A percentile compares a stretch with the other conserved stretches of the same genome.
phyloP scores from a whole-genome alignment of 2,329 filamentous ascomycete species.

The Ceratocystis smalleyi region DNA sequence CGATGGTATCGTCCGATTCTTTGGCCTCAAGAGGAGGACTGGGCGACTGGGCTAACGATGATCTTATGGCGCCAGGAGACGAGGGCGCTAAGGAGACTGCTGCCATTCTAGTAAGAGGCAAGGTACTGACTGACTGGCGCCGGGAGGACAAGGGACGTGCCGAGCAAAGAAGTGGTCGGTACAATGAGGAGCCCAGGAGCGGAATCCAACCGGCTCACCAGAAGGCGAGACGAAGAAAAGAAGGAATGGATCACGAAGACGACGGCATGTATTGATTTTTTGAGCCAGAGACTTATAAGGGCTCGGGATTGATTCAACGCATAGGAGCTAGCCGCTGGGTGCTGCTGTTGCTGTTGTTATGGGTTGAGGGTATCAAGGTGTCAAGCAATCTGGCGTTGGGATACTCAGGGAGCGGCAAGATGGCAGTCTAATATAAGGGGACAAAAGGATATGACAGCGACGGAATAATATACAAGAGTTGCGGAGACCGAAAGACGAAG shows the following conservation, averaged over 20 bases:
- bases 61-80: slow-evolving; percentile 25
- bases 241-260: neutral
- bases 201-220: neutral
- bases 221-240: neutral
- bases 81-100: neutral
- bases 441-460: neutral
- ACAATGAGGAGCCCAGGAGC: neutral
- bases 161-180: neutral
- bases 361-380: neutral
- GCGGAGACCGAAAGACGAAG: too few species aligned
- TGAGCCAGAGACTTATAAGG: too few species aligned
- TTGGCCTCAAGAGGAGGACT: slow-evolving; percentile 45
- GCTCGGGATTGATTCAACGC: too few species aligned
- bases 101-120: slow-evolving; percentile 3
- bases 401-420: neutral
- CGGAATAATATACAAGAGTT: too few species aligned
- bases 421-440: neutral
- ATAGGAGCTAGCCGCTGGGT: too few species aligned
- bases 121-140: neutral
- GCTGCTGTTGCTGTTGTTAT: neutral
- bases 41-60: slow-evolving; percentile 44
- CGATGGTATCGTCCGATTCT: slow-evolving; percentile 26
- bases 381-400: neutral
- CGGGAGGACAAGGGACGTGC: neutral
- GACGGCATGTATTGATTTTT: neutral